Percentiles rank a stretch among this genome's conserved stretches.
These are phyloP conservation scores for Fusarium sp. DNA, from an alignment of 2,329 filamentous ascomycete species.

Conservation along the genomic window DNA sequence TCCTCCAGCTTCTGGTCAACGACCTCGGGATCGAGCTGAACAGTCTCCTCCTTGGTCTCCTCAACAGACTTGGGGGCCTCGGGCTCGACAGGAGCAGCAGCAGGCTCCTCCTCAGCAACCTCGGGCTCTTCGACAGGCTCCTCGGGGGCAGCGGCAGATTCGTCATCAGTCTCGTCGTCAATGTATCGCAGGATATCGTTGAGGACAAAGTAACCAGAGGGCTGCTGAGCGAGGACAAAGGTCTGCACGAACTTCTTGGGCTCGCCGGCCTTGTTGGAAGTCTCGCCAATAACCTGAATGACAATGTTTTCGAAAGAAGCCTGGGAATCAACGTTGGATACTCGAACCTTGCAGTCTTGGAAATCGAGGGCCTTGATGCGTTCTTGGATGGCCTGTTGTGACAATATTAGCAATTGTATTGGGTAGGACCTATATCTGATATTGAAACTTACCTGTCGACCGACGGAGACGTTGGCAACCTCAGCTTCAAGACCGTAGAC, in stretches of 20 bases:
- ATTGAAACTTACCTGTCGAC: conserved; percentile 74
- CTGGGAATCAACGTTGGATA: conserved; percentile 97
- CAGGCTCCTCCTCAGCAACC: conserved; percentile 41
- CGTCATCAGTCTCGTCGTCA: conserved; percentile 83
- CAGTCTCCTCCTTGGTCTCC: conserved; percentile 45
- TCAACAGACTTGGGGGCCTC: conserved; percentile 47
- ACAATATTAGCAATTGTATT: conserved; percentile 22
- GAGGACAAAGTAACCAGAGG: conserved; percentile 96
- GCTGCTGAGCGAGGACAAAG: conserved; percentile 95
- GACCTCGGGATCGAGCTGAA: conserved; percentile 60
- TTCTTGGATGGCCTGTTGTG: conserved; percentile 85
- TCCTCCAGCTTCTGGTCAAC: conserved; percentile 85
- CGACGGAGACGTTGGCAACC: conserved; percentile 86
- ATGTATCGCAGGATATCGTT: conserved; percentile 99
- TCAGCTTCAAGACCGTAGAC: conserved; percentile 93
- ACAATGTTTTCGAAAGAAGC: conserved; percentile 93
- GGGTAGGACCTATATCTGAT: background rate
- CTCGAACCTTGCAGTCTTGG: conserved; percentile 97
- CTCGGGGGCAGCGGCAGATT: conserved; percentile 57
- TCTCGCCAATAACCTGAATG: conserved; percentile 98
- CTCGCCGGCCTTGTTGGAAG: conserved; percentile 91
- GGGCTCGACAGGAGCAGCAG: conserved; percentile 50
- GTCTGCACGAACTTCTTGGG: conserved; percentile 98
- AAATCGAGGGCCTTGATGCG: conserved; percentile 94
- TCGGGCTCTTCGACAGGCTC: conserved; percentile 51